These are phyloP conservation scores for Parmelia sp. DNA, from an alignment of 495 filamentous ascomycete genomes.

Conservation along the genomic window DNA sequence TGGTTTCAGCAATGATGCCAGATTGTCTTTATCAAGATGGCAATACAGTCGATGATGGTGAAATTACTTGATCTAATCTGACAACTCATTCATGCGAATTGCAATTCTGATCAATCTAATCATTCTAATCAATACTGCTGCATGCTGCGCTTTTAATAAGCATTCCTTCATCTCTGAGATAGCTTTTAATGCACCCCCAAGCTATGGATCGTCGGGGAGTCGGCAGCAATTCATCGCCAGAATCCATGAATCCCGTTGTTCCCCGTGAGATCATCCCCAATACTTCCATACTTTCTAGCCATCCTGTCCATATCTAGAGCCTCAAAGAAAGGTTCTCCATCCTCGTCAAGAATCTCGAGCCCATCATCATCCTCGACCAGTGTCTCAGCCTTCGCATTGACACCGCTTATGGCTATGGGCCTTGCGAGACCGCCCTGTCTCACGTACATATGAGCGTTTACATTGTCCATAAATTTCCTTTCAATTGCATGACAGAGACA, in stretches of 20 bases:
- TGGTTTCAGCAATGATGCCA: conserved; percentile 37
- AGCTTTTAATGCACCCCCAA: background rate
- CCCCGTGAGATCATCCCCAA: conserved; percentile 2
- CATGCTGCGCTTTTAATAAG: background rate
- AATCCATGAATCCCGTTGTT: conserved; percentile 1
- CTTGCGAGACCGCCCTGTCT: background rate
- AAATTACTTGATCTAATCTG: conserved; percentile 58
- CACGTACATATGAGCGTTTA: background rate
- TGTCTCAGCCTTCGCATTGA: background rate
- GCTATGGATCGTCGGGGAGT: background rate
- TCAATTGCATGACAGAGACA: background rate
- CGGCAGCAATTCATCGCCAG: conserved; percentile 2
- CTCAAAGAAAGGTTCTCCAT: conserved; percentile 19
- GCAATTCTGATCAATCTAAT: too few relatives aligned
- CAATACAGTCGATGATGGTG: conserved; percentile 37
- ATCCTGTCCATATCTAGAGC: conserved; percentile 8
- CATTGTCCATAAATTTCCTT: too few relatives aligned
- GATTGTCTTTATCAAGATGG: conserved; percentile 6
- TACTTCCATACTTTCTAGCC: background rate
- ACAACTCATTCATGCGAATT: conserved; percentile 21
- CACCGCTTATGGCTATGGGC: background rate
- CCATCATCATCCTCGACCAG: background rate
- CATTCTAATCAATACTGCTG: too few relatives aligned
- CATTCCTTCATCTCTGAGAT: background rate
- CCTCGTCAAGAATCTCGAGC: conserved; percentile 9